Base-by-base conservation (phyloP, 305 asterid species). In the Lippia alba region DNA sequence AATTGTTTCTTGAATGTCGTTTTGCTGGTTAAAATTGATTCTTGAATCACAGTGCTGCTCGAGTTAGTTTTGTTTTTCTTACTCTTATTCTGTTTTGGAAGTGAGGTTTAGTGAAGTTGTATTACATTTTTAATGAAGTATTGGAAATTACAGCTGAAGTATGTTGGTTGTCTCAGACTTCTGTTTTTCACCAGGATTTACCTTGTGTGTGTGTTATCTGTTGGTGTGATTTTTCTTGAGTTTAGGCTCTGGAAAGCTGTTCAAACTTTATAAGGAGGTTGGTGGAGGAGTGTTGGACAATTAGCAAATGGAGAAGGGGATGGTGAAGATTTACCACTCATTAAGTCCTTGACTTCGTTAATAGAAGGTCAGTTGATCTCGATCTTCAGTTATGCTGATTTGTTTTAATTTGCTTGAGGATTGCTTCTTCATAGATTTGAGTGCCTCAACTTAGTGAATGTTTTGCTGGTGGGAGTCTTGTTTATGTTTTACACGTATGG, bases 201-300 rank as follows among this genome's bases (percentile, higher is more conserved):
- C 10, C 24, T 54, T 36, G 41, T 36, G 1, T 36, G 41, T 4
- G 41, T 36, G 41, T 36, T 17, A 12, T 64, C 8, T 36, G 41
- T 2, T 36, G 41, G 9, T 36, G 67, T n/a, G 16, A 61, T 64
- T 58, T 74, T 61, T 53, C 19, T 54, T 51, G 69, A 65, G 78
- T 39, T 54, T 76, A 93, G 98, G 92, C 96, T 68, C 72, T 93
- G 78, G 81, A 96, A 12, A 93, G 98, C 80, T 91, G 96, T 72
- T 71, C 79, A 15, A 79, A 85, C 70, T 89, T 92, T 44, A 76
- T 78, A 57, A 81, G 66, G 73, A 81, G 72, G 70, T 64, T 79
- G 78, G 53, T 85, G 74, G 89, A 81, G 75, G 91, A 86, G 67
- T 78, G 30, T 64, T 64, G 86, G 79, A 58, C 70, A 72, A 16